These are phyloP conservation scores for Tulasnella sp. DNA, from an alignment of 768 basidiomycete genomes.

Conservation along the genomic window DNA sequence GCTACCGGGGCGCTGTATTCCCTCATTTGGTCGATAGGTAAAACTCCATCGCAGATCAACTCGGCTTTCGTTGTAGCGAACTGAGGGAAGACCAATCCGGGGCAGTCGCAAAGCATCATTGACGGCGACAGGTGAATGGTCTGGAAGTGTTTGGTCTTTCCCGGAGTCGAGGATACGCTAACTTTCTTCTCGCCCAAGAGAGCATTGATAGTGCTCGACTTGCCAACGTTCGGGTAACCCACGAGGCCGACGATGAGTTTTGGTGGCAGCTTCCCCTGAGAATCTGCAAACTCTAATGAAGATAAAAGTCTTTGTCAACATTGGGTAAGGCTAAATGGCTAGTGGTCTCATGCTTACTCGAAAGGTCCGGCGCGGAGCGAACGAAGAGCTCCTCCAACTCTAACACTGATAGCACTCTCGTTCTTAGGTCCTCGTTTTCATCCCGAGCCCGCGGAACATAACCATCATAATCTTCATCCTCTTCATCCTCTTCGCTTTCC, in stretches of 20 bases:
- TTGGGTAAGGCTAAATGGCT: neutral
- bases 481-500: constrained; percentile 27
- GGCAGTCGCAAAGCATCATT: constrained; percentile 91
- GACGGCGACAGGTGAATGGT: constrained; percentile 87
- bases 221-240: constrained; percentile 97
- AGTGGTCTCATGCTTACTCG: constrained; percentile 36
- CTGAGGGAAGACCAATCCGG: constrained; percentile 95
- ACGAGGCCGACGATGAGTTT: constrained; percentile 83
- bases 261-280: constrained; percentile 47
- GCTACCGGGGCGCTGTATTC: constrained; percentile 83
- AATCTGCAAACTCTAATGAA: constrained; percentile 51
- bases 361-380: constrained; percentile 59
- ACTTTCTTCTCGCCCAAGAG: constrained; percentile 95
- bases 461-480: constrained; percentile 34
- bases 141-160: constrained; percentile 99
- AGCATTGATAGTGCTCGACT: constrained; percentile 96
- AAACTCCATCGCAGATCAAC: constrained; percentile 89
- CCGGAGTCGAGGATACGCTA: constrained; percentile 95
- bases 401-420: constrained; percentile 70
- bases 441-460: constrained; percentile 28
- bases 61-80: constrained; percentile 96
- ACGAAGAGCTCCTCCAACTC: constrained; percentile 83
- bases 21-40: constrained; percentile 95
- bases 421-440: constrained; percentile 50
- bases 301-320: constrained; percentile 15